Base-by-base conservation (phyloP, 148 eudicot genomes). In the Silene uniflora region DNA sequence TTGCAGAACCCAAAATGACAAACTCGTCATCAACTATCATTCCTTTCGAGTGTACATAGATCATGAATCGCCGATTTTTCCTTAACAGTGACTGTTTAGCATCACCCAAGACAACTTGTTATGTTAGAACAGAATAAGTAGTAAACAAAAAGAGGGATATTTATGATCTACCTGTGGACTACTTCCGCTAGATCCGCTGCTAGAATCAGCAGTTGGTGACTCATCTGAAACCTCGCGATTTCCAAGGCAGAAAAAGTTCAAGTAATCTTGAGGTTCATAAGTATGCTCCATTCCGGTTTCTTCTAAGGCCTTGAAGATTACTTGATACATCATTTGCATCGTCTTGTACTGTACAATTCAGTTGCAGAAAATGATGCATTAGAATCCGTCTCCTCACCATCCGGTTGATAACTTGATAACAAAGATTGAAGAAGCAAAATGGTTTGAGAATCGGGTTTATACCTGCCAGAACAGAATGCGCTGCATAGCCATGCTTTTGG, bases 391-490 rank as follows among this genome's bases (percentile, higher is more conserved):
- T 16, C 16, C 5, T 52, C 56, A 52, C 0, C 18, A 3, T 13
- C 21, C 4, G 66, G 18, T 24, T 62, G 16, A 62, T 62, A 62
- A 5, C 29, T 62, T 62, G 17, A 62, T 62, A 62, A 10, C 32
- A 10, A 10, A 62, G 29, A 12, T 25, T 76, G 23, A 12, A n/a
- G 17, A 35, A 29, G 0, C 8, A 21, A 59, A 42, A 47, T 16
- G 49, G 25, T 6, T 11, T 10, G 52, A 8, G 62, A 39, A 21
- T 13, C n/a, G 21, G 18, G 22, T 0, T 56, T n/a, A 3, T 76
- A 91, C 98, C 97, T 91, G 97, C 98, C 98, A 86, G 86, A 81
- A 90, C 14, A 94, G 91, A 77, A 94, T 94, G 77, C 98, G 85
- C 76, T 94, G 98, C 70, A 86, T 88, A 19, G 93, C 75, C 73